These are phyloP conservation scores for Curvularia sp. DNA, from an alignment of 2,329 filamentous ascomycete species.

Conservation along the genomic window DNA sequence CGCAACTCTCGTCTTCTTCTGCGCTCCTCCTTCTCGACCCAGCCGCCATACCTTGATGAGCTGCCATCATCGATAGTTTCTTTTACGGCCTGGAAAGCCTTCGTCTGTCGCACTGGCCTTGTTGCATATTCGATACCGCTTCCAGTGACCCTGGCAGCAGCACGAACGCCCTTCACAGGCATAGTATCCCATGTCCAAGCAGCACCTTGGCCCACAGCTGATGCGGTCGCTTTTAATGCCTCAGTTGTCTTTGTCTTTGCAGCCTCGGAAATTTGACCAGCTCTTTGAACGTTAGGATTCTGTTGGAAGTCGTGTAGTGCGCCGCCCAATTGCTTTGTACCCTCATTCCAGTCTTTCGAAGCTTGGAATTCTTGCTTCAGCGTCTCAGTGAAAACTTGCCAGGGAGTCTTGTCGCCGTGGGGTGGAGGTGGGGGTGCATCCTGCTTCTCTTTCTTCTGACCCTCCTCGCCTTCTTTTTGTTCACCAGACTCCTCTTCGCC, in stretches of 20 bases:
- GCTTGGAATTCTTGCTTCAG: conserved; percentile 91
- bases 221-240: conserved; percentile 84
- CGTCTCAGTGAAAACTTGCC: conserved; percentile 99
- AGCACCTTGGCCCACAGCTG: conserved; percentile 86
- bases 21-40: conserved; percentile 95
- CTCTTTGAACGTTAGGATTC: conserved; percentile 87
- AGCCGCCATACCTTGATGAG: conserved; percentile 93
- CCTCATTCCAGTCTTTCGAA: conserved; percentile 99
- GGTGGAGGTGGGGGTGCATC: conserved; percentile 83
- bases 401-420: conserved; percentile 96
- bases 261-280: conserved; percentile 82
- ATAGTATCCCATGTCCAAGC: conserved; percentile 97
- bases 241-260: conserved; percentile 79
- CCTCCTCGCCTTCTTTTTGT: conserved; percentile 54
- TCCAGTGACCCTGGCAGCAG: conserved; percentile 84
- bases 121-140: conserved; percentile 93
- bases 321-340: conserved; percentile 90
- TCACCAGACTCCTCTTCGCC: conserved; percentile 58
- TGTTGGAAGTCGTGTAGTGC: conserved; percentile 91
- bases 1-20: conserved; percentile 77
- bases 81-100: conserved; percentile 92
- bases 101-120: conserved; percentile 89
- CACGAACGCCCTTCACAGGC: conserved; percentile 88
- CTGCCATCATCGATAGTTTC: conserved; percentile 96
- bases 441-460: conserved; percentile 68